Base-by-base conservation (phyloP, 441 rosid genomes). In the Populus hybrid region DNA sequence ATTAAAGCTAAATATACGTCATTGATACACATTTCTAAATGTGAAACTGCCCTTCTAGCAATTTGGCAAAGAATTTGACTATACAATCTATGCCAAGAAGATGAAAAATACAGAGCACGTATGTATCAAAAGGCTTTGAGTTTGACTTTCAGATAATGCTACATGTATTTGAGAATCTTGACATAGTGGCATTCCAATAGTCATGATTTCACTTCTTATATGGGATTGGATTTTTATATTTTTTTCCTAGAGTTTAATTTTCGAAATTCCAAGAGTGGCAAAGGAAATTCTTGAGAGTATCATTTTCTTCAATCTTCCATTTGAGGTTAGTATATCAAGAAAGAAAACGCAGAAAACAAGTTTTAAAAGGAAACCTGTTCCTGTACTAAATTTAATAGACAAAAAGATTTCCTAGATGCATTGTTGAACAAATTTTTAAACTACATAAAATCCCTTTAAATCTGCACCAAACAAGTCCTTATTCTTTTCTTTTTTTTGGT, bases 31-130 rank as follows among this genome's bases (percentile, higher is more conserved):
- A 71, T 53, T 35, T 59, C 42, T 67, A 57, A 18, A 28, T 1
- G 9, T 36, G 23, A 32, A 7, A 19, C 26, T 69, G 64, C 34
- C 77, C 63, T 69, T 34, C 11, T 23, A 61, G 46, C 65, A 74
- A 74, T 59, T 67, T 71, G 53, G 23, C 34, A 1, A 80, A 64
- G 26, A 42, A 79, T 42, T 63, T 24, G 66, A 42, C 21, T 14
- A 69, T 18, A 5, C n/a, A 32, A 69, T 65, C 32, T 23, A 9
- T 9, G 16, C 32, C 16, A 12, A 65, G 68, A 9, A 76, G 42
- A 61, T 70, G 35, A 42, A 46, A n/a, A 30, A 30, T 30, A 50
- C 57, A 50, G 57, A 14, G 57, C 19, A 50, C 2, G 19, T 50
- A 50, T 50, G 57, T 3, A 7, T 24, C 61, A 42, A 36, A 69